Conservation (phyloP, 495 filamentous ascomycete species). For the Tuber indicum region DNA sequence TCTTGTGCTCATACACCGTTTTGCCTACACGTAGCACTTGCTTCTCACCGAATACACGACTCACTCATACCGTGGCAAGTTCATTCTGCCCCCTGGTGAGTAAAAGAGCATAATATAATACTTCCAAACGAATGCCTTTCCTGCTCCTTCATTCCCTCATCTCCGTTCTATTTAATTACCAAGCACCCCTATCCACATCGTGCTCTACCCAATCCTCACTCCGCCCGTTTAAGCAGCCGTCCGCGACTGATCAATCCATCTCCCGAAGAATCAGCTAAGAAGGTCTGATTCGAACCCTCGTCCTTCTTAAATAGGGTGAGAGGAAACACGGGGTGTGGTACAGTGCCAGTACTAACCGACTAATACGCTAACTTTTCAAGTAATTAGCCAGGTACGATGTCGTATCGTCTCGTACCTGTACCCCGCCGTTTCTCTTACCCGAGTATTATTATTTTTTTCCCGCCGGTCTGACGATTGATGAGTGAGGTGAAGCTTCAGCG, state of each 20-base stretch:
- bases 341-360: background rate
- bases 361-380: background rate
- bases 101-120: background rate
- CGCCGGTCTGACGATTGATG: background rate
- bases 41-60: background rate
- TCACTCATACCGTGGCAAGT: background rate
- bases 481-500: background rate
- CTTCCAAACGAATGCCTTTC: background rate
- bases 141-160: background rate
- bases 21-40: background rate
- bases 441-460: background rate
- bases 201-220: background rate
- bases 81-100: background rate
- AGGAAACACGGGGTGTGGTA: background rate
- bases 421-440: background rate
- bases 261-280: background rate
- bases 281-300: background rate
- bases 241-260: background rate
- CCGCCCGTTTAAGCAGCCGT: background rate
- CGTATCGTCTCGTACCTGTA: background rate
- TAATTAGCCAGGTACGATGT: background rate
- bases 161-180: background rate
- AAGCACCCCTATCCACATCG: background rate
- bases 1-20: background rate
- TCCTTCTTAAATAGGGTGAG: background rate